Percentiles rank a stretch among this genome's conserved stretches.
Evolutionary conservation across 1,139 yeast genomes (phyloP).

Genomic region (Magnusiomyces sp.): DNA sequence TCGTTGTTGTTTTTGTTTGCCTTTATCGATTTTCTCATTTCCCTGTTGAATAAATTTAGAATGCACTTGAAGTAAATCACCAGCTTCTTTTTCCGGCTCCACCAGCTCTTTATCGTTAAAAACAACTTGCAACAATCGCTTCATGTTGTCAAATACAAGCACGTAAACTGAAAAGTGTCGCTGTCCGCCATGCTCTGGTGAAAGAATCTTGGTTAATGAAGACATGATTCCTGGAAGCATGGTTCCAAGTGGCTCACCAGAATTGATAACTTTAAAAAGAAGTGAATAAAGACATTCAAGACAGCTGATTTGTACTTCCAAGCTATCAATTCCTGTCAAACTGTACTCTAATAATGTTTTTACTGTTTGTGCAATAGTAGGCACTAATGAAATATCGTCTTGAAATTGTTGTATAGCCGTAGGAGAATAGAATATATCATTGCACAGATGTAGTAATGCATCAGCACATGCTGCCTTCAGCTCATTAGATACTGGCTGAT

Average conservation of each 20-base stretch:
- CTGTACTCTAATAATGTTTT: conserved; percentile 38
- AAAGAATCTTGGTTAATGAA: conserved; percentile 37
- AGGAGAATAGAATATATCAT: conserved; percentile 24
- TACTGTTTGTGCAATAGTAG: conserved; percentile 42
- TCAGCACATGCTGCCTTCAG: conserved; percentile 38
- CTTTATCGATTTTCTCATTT: background rate
- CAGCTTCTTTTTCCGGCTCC: conserved; percentile 1
- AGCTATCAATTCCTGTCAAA: conserved; percentile 21
- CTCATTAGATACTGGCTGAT: conserved; percentile 26
- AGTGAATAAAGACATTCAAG: conserved; percentile 31
- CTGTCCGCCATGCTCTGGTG: conserved; percentile 31
- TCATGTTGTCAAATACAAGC: conserved; percentile 30
- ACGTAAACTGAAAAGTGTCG: conserved; percentile 38
- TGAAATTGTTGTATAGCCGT: conserved; percentile 7
- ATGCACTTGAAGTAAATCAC: conserved; percentile 9
- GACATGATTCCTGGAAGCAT: conserved; percentile 54
- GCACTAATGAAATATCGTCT: conserved; percentile 25
- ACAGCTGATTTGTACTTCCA: conserved; percentile 21
- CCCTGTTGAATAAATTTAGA: conserved; percentile 9
- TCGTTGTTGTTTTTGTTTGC: background rate
- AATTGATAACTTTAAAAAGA: conserved; percentile 26
- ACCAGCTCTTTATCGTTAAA: conserved; percentile 38
- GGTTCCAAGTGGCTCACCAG: conserved; percentile 46
- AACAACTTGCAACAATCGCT: conserved; percentile 30
- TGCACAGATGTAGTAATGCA: conserved; percentile 32